Evolutionary conservation across 2,329 filamentous ascomycete genomes (phyloP).

Genomic region (Arthrinium puccinioides): DNA sequence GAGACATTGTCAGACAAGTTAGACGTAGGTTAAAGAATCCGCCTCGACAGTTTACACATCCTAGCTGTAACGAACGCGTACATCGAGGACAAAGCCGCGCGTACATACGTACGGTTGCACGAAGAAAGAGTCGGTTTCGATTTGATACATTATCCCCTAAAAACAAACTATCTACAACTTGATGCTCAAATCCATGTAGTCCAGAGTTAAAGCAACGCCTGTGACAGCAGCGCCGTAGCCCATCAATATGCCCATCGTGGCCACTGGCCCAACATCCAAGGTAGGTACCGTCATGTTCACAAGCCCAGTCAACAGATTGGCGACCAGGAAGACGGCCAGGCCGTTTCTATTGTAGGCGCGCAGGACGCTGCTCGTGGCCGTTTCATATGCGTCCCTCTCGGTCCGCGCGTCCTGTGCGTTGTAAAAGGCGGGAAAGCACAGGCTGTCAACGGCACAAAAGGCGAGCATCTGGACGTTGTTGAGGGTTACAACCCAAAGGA

Average conservation of each 20-base stretch:
- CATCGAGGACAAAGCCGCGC: too few relatives aligned
- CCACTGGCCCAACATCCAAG: slow-evolving; percentile 56
- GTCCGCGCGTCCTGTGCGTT: slow-evolving; percentile 44
- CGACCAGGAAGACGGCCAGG: slow-evolving; percentile 73
- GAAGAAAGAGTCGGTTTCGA: too few relatives aligned
- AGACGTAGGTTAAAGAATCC: too few relatives aligned
- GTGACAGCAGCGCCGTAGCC: slow-evolving; percentile 65
- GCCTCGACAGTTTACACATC: too few relatives aligned
- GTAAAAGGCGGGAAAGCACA: slow-evolving; percentile 70
- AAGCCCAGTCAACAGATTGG: slow-evolving; percentile 82
- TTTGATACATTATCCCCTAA: too few relatives aligned
- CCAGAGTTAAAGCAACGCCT: slow-evolving; percentile 58
- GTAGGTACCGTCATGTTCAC: slow-evolving; percentile 86
- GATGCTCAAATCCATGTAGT: slow-evolving; percentile 60
- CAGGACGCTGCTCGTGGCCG: slow-evolving; percentile 75
- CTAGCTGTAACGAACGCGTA: too few relatives aligned
- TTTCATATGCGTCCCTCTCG: slow-evolving; percentile 57
- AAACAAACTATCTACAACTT: slow-evolving; percentile 63
- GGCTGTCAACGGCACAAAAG: slow-evolving; percentile 70
- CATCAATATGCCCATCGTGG: slow-evolving; percentile 68
- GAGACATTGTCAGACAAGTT: too few relatives aligned
- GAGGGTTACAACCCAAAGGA: slow-evolving; percentile 88
- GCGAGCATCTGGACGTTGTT: slow-evolving; percentile 76
- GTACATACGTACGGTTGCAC: too few relatives aligned
- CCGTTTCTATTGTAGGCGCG: slow-evolving; percentile 85